These are phyloP conservation scores for Draba incana DNA, from an alignment of 345 rosid genomes.

Conservation along the genomic window DNA sequence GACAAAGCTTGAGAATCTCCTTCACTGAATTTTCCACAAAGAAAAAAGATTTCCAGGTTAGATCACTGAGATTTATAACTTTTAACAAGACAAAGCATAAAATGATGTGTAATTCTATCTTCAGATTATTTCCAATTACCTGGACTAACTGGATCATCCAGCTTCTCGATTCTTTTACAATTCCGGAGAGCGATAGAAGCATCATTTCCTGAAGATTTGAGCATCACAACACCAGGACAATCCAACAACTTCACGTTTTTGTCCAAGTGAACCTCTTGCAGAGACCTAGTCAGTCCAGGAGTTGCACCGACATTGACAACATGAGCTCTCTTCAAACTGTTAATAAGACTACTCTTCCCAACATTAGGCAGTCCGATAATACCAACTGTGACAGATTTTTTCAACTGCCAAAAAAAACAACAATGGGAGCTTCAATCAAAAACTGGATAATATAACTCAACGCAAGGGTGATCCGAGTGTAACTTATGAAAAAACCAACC, in stretches of 20 bases:
- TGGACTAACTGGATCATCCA: conserved; percentile 92
- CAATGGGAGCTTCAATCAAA: background rate
- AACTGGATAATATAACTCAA: conserved; percentile 11
- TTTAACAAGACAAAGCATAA: conserved; percentile 3
- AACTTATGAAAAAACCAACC: conserved; percentile 43
- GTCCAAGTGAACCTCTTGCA: conserved; percentile 97
- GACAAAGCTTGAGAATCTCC: conserved; percentile 88
- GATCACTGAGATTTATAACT: conserved; percentile 12
- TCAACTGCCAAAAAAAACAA: conserved; percentile 60
- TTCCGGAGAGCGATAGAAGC: conserved; percentile 81
- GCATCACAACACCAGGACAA: conserved; percentile 99
- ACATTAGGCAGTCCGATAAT: conserved; percentile 95
- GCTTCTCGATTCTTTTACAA: conserved; percentile 95
- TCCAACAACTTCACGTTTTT: conserved; percentile 87
- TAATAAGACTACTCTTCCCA: conserved; percentile 98
- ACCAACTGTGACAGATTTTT: conserved; percentile 91
- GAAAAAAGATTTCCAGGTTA: conserved; percentile 28
- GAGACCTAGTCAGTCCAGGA: conserved; percentile 88
- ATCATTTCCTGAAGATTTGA: conserved; percentile 70
- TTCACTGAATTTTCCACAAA: conserved; percentile 56
- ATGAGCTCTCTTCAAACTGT: conserved; percentile 93
- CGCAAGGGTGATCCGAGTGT: background rate
- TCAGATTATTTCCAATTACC: conserved; percentile 48
- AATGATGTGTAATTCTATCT: background rate
- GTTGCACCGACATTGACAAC: conserved; percentile 96